A percentile compares a stretch with the other conserved stretches of the same genome.
Conservation (phyloP, 2,329 filamentous ascomycete species). For the Scedosporium apiospermum region DNA sequence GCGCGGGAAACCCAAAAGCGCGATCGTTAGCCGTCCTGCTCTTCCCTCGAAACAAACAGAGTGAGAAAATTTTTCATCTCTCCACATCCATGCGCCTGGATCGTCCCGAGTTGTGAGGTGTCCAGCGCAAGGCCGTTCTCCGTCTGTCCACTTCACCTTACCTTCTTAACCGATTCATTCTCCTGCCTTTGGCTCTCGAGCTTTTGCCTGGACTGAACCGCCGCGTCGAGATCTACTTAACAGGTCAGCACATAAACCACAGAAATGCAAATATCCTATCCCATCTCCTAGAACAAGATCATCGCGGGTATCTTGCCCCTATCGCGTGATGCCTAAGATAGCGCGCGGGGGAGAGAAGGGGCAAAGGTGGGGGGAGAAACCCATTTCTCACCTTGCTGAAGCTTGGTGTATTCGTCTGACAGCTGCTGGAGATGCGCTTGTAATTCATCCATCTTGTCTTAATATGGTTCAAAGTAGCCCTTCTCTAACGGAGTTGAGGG, state of each 20-base stretch:
- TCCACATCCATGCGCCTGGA: neutral
- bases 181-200: constrained; percentile 92
- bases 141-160: constrained; percentile 20
- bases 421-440: constrained; percentile 74
- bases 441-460: constrained; percentile 52
- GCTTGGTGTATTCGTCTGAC: constrained; percentile 77
- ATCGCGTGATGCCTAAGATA: neutral
- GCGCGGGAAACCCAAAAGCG: neutral
- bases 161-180: constrained; percentile 79
- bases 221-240: constrained; percentile 62
- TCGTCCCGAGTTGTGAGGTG: too few relatives aligned
- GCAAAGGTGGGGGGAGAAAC: neutral
- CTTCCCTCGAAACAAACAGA: neutral
- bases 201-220: constrained; percentile 74
- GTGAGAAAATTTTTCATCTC: neutral
- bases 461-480: neutral
- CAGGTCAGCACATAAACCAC: constrained; percentile 3
- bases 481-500: too few relatives aligned
- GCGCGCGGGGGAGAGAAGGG: neutral
- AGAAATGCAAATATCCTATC: neutral
- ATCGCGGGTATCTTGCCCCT: too few relatives aligned
- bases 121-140: too few relatives aligned
- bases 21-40: neutral
- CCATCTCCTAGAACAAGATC: too few relatives aligned
- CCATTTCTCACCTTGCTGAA: constrained; percentile 63